Conservation (phyloP, 202 grass and related monocot species). For the Carex arenaria region DNA sequence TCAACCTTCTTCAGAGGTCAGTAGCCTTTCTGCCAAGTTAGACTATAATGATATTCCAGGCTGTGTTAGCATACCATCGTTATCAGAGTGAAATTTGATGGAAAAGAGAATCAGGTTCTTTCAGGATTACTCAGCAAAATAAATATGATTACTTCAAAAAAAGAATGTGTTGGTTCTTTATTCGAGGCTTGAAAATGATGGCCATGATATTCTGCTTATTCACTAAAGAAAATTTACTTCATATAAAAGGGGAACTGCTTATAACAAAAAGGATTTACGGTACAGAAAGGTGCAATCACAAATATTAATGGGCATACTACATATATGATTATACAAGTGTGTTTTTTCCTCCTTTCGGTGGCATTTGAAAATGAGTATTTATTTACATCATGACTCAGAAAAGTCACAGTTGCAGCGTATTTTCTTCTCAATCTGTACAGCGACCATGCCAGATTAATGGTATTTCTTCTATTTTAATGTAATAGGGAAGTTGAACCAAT, state of each 20-base stretch:
- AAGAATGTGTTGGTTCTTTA: not conserved
- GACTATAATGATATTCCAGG: not conserved
- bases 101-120: not conserved
- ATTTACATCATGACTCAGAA: not conserved
- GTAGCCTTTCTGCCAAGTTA: not conserved
- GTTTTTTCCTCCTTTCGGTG: not conserved
- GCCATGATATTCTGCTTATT: not conserved
- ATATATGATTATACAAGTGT: not conserved
- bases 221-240: not conserved
- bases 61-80: not conserved
- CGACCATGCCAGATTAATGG: not conserved
- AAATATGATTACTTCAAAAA: not conserved
- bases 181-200: not conserved
- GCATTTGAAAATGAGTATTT: not conserved
- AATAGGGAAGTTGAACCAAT: conserved; percentile 74
- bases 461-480: not conserved
- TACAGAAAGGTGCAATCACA: not conserved
- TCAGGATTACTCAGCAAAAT: not conserved
- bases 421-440: not conserved
- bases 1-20: conserved; percentile 95
- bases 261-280: not conserved
- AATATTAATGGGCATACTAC: not conserved
- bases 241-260: not conserved
- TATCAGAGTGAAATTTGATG: not conserved
- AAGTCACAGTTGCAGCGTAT: not conserved